phyloP scores from a whole-genome alignment of 176 grass and related monocot species.

The Avena atlantica region DNA sequence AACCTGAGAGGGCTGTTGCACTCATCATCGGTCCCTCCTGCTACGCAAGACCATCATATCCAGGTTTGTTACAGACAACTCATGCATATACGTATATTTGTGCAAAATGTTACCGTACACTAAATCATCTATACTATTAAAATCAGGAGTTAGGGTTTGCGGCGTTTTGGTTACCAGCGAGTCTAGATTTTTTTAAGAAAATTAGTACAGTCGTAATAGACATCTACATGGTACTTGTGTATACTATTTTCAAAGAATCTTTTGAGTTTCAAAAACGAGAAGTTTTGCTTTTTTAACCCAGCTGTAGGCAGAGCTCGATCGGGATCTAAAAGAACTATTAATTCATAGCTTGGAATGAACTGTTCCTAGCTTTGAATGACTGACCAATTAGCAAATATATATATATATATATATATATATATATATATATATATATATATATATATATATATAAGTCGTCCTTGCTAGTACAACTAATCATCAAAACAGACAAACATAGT shows the following conservation, averaged over 20 bases:
- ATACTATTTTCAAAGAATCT: not conserved
- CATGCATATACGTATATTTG: not conserved
- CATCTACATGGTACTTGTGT: not conserved
- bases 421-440: too few species aligned
- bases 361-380: not conserved
- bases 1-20: slow-evolving; percentile 50
- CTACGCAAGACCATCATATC: slow-evolving; percentile 42
- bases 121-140: not conserved
- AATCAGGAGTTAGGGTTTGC: not conserved
- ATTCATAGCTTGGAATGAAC: not conserved
- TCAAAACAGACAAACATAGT: not conserved
- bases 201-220: too few species aligned
- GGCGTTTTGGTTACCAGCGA: not conserved
- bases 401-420: not conserved
- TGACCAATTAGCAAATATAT: not conserved
- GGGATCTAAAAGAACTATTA: not conserved
- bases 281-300: not conserved
- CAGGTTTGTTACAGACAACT: slow-evolving; percentile 39
- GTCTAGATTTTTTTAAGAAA: too few species aligned
- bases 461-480: not conserved
- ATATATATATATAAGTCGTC: not conserved
- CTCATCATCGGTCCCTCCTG: slow-evolving; percentile 30
- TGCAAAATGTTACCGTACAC: not conserved
- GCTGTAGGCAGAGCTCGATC: too few species aligned
- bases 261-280: not conserved